phyloP scores from a whole-genome alignment of 108 stramenopile species.

The Skeletonema menzelii region DNA sequence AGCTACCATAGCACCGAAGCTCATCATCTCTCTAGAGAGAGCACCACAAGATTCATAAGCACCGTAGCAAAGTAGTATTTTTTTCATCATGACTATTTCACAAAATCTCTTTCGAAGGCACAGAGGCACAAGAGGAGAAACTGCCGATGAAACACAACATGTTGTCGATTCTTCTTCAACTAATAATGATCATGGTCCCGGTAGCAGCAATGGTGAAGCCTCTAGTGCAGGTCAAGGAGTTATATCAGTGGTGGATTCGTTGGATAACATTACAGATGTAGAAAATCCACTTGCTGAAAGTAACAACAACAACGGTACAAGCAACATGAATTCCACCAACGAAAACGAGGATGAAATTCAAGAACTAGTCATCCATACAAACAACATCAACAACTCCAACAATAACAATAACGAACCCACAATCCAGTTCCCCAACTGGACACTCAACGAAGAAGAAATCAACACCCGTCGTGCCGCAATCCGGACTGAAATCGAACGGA shows the following conservation, averaged over 20 bases:
- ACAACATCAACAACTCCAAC: constrained; percentile 1
- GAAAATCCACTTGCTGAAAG: neutral
- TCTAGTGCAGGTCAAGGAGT: neutral
- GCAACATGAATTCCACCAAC: neutral
- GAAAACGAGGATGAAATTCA: constrained; percentile 18
- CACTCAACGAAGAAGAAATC: constrained; percentile 12
- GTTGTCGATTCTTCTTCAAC: neutral
- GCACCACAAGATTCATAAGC: neutral
- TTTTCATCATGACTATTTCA: neutral
- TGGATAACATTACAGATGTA: neutral
- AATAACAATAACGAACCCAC: constrained; percentile 4
- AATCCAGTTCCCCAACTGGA: constrained; percentile 1
- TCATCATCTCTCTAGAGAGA: neutral
- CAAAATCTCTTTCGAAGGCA: constrained; percentile 3
- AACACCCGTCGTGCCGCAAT: constrained; percentile 29
- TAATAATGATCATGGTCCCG: neutral
- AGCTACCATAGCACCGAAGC: neutral
- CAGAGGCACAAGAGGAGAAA: constrained; percentile 1
- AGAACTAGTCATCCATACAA: constrained; percentile 37
- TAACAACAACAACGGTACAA: neutral
- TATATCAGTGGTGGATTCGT: neutral
- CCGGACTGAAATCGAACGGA: constrained; percentile 50
- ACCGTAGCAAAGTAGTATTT: neutral
- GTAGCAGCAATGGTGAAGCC: neutral
- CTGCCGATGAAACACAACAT: neutral